Base-by-base conservation (phyloP, 257 asterid genomes). In the Anisodus tanguticus region DNA sequence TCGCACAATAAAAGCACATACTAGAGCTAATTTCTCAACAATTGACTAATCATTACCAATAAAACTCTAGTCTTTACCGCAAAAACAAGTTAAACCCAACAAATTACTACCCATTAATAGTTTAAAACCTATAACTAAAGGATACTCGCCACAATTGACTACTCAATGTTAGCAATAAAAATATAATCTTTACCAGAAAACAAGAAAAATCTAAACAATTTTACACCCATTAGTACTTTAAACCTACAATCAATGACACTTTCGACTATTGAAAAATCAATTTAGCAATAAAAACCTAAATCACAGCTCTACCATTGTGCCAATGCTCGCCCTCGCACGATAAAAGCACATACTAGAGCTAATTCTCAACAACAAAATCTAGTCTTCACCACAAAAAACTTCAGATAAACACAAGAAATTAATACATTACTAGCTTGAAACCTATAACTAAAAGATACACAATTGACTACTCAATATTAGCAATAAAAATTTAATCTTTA, bases 151-250 rank as follows among this genome's bases (percentile, higher is more conserved):
- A 41, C 4, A 2, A 41, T 41, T 41, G 55, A 51, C 55, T 0
- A 51, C 1, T 9, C 55, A 51, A 72, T 49, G 5, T 58, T 31
- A 43, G 5, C 26, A 9, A 54, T 37, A 79, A 84, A 84, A 84
- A 72, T 26, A 47, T 39, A 49, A 45, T 9, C 84, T 69, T 80
- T 81, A 59, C 31, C 67, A 60, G 15, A 53, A 5, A 68, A 47
- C 26, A 43, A 41, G 41, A 49, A 26, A 26, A 35, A 58, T 37
- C 67, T 26, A 10, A 37, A 55, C n/a, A 83, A 51, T 62, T 39
- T 39, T 51, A 57, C 58, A 62, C 26, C 45, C 19, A 76, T 13
- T 51, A 12, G 13, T 51, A 59, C 11, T 59, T 59, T 0, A 17
- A 16, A 59, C 26, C 66, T n/a, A 17, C 9, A 59, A 59, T 1